Conservation (phyloP, 2,329 filamentous ascomycete genomes). For the Colletotrichum tropicale region DNA sequence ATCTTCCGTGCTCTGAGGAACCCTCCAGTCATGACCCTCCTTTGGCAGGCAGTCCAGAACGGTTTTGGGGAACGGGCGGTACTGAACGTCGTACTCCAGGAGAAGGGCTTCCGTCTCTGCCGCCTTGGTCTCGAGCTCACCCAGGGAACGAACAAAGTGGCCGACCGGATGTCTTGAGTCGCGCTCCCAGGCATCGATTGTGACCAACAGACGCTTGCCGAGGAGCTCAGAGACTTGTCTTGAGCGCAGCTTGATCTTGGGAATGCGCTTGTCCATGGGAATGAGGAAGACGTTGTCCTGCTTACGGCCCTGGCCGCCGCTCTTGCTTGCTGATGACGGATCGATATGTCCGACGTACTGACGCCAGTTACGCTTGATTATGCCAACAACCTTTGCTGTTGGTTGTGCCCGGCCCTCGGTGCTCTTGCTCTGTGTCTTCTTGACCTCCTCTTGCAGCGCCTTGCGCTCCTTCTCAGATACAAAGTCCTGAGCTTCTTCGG, state of each 20-base stretch:
- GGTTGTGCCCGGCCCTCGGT: slow-evolving; percentile 83
- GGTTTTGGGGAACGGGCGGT: slow-evolving; percentile 93
- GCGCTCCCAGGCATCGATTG: slow-evolving; percentile 93
- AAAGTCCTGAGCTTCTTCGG: slow-evolving; percentile 75
- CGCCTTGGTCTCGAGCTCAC: slow-evolving; percentile 94
- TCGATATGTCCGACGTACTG: slow-evolving; percentile 98
- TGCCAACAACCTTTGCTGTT: slow-evolving; percentile 88
- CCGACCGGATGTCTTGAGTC: slow-evolving; percentile 92
- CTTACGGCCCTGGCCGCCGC: slow-evolving; percentile 76
- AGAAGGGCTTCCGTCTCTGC: slow-evolving; percentile 95
- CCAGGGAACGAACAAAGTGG: slow-evolving; percentile 91
- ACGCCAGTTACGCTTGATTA: slow-evolving; percentile 95
- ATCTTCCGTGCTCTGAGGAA: slow-evolving; percentile 79
- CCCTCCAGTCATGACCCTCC: slow-evolving; percentile 93
- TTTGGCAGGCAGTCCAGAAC: slow-evolving; percentile 91
- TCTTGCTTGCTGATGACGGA: slow-evolving; percentile 78
- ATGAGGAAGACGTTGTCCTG: slow-evolving; percentile 95
- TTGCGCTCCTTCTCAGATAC: slow-evolving; percentile 87
- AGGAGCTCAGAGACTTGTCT: slow-evolving; percentile 87
- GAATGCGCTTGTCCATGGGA: slow-evolving; percentile 97
- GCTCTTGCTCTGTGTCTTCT: slow-evolving; percentile 77
- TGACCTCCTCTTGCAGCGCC: slow-evolving; percentile 90
- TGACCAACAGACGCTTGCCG: slow-evolving; percentile 89
- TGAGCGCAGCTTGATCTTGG: slow-evolving; percentile 92
- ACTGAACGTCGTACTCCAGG: slow-evolving; percentile 96